Percentiles rank a stretch among this genome's conserved stretches.
Conservation (phyloP, 495 filamentous ascomycete species). For the Talaromyces liani region DNA sequence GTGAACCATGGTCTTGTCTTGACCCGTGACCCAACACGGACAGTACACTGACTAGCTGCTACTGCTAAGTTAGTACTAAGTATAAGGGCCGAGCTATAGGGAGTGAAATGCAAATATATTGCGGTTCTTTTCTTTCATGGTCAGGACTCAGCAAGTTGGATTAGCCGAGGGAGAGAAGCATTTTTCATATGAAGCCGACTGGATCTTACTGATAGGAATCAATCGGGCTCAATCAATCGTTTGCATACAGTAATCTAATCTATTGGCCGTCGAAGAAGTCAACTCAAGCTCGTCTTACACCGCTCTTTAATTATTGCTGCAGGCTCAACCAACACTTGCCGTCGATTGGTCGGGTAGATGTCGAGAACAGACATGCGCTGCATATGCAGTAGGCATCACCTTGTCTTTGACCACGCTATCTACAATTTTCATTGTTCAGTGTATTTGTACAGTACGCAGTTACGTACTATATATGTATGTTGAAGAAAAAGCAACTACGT, state of each 20-base stretch:
- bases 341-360: background rate
- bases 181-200: no score
- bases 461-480: no score
- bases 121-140: background rate
- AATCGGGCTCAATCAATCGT: no score
- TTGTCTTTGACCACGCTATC: background rate
- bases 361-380: background rate
- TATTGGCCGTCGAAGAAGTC: no score
- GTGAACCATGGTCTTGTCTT: background rate
- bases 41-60: background rate
- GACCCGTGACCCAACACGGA: background rate
- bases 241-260: no score
- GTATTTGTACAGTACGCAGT: no score
- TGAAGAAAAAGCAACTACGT: background rate
- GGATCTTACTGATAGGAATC: no score
- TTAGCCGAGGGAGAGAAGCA: no score
- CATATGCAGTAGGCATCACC: background rate
- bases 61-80: background rate
- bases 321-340: background rate
- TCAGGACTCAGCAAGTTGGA: no score
- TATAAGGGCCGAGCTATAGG: background rate
- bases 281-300: background rate
- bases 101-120: background rate
- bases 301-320: background rate
- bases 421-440: background rate